phyloP scores from a whole-genome alignment of 1,284 basidiomycete genomes.

The Trichosporon sp. region DNA sequence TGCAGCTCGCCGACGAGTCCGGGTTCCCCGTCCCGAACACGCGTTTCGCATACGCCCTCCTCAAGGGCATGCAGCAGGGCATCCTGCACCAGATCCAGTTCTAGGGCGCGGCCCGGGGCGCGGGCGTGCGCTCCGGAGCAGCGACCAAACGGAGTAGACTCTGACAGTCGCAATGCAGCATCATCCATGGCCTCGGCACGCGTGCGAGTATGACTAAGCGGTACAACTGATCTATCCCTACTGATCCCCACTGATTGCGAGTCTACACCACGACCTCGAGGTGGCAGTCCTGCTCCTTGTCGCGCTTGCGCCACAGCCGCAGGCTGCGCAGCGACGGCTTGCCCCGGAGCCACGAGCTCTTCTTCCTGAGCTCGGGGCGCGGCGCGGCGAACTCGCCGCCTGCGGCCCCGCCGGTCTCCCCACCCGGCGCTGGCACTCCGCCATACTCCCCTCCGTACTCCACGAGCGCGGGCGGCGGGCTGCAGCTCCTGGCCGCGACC shows the following conservation, averaged over 20 bases:
- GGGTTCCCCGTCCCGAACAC: conserved; percentile 29
- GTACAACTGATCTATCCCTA: not conserved
- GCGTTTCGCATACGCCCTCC: conserved; percentile 36
- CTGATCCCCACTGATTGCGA: too few relatives aligned
- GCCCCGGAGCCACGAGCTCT: not conserved
- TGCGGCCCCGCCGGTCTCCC: too few relatives aligned
- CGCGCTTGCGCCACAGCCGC: not conserved
- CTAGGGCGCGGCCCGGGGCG: not conserved
- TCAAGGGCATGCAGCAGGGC: conserved; percentile 37
- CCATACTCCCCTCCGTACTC: too few relatives aligned
- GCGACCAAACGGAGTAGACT: not conserved
- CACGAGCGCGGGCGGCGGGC: not conserved
- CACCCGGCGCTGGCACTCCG: too few relatives aligned
- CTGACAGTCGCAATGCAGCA: not conserved
- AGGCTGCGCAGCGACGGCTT: not conserved
- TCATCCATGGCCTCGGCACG: not conserved
- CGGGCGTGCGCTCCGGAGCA: not conserved
- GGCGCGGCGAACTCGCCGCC: too few relatives aligned
- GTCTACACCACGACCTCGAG: not conserved
- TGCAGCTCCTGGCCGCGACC: not conserved
- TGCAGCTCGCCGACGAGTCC: conserved; percentile 33
- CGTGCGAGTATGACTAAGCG: not conserved
- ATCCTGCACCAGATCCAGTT: conserved; percentile 8
- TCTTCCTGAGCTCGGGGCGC: not conserved
- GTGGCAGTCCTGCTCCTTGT: not conserved